These are phyloP conservation scores for Mycena leptocephala DNA, from an alignment of 768 basidiomycete genomes.

Conservation along the genomic window DNA sequence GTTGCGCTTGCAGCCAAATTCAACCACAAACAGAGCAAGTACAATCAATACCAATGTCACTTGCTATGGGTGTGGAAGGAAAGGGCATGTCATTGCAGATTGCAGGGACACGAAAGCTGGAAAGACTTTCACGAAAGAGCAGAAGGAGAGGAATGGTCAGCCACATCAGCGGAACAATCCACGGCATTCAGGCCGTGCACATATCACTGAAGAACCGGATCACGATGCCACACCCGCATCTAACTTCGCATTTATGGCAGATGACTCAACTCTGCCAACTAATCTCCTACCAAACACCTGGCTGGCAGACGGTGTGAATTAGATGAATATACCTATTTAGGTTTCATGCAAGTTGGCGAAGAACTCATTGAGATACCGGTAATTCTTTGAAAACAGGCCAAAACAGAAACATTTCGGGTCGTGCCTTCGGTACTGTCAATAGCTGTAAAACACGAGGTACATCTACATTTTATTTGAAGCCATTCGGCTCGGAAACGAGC, in stretches of 20 bases:
- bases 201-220: slow-evolving; percentile 4
- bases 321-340: too few species aligned
- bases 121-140: neutral
- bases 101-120: slow-evolving; percentile 12
- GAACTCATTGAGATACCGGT: too few species aligned
- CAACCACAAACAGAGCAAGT: neutral
- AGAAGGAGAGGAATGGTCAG: slow-evolving; percentile 2
- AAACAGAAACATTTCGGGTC: too few species aligned
- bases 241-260: slow-evolving; percentile 20
- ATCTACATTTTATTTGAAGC: too few species aligned
- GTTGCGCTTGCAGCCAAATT: slow-evolving; percentile 13
- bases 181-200: neutral
- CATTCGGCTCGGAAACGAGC: too few species aligned
- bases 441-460: too few species aligned
- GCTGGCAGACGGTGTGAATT: slow-evolving; percentile 18
- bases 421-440: too few species aligned
- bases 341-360: too few species aligned
- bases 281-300: neutral
- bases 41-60: slow-evolving; percentile 12
- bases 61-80: slow-evolving; percentile 18
- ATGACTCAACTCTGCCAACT: neutral
- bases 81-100: slow-evolving; percentile 12
- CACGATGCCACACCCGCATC: neutral
- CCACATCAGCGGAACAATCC: neutral
- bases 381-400: too few species aligned